phyloP scores from a whole-genome alignment of 2,329 filamentous ascomycete genomes.

The Colletotrichum tropicicola region DNA sequence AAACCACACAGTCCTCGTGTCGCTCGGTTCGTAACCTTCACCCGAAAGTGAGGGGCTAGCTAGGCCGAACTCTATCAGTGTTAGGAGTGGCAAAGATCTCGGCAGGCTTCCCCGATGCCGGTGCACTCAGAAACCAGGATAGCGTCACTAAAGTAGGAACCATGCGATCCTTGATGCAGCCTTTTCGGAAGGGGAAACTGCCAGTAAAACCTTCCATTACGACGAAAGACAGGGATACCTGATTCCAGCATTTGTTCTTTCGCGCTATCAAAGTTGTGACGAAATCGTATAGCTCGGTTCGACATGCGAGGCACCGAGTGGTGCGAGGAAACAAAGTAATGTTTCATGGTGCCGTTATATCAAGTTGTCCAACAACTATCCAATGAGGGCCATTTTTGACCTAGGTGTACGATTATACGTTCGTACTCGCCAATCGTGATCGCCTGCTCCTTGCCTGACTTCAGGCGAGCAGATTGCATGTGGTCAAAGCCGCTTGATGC shows the following conservation, averaged over 20 bases:
- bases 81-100: not conserved
- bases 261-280: not conserved
- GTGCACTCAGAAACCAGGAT: not conserved
- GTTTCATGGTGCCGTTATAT: too few species aligned
- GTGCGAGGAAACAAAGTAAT: too few species aligned
- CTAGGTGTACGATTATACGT: too few species aligned
- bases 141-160: not conserved
- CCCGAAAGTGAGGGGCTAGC: not conserved
- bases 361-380: not conserved
- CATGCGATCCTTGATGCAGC: not conserved
- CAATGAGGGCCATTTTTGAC: not conserved
- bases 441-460: not conserved
- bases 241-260: too few species aligned
- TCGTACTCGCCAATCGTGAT: not conserved
- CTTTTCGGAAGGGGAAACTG: not conserved
- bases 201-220: not conserved
- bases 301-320: too few species aligned
- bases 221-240: not conserved
- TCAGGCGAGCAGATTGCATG: too few species aligned
- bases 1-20: too few species aligned
- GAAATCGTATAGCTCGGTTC: too few species aligned
- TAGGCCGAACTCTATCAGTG: too few species aligned
- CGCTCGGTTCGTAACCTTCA: not conserved
- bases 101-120: not conserved
- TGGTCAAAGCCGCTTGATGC: too few species aligned